Percentiles rank a stretch among this genome's conserved stretches.
phyloP scores from a whole-genome alignment of 805 yeast genomes.

The Candida glaebosa region DNA sequence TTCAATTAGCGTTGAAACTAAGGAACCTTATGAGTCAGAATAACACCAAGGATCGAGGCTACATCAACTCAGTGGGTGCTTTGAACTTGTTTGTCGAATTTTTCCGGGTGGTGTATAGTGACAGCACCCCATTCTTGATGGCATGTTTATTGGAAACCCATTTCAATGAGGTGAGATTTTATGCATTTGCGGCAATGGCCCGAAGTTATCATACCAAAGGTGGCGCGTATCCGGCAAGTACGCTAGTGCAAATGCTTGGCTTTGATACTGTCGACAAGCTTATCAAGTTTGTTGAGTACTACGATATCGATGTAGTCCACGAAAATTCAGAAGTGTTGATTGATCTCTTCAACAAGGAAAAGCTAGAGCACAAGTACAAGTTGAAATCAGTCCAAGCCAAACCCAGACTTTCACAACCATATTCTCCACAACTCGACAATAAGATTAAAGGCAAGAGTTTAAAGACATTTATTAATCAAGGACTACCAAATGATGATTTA shows the following conservation, averaged over 20 bases:
- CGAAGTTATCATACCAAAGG: slow-evolving; percentile 67
- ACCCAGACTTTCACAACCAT: slow-evolving; percentile 34
- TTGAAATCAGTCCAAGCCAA: slow-evolving; percentile 36
- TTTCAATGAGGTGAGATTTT: slow-evolving; percentile 73
- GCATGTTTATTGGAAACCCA: slow-evolving; percentile 76
- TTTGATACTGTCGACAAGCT: slow-evolving; percentile 62
- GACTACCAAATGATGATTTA: slow-evolving; percentile 27
- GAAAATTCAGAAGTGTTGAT: slow-evolving; percentile 28
- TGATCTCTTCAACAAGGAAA: slow-evolving; percentile 42
- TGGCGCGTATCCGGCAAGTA: slow-evolving; percentile 53
- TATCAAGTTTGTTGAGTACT: slow-evolving; percentile 56
- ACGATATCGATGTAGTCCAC: slow-evolving; percentile 46
- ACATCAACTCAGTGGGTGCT: slow-evolving; percentile 48
- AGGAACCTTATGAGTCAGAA: slow-evolving; percentile 67
- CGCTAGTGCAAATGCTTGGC: slow-evolving; percentile 52
- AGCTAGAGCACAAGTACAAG: slow-evolving; percentile 36
- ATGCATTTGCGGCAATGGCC: slow-evolving; percentile 65
- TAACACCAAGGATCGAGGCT: slow-evolving; percentile 52
- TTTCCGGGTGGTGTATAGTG: slow-evolving; percentile 50
- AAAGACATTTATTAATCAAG: slow-evolving; percentile 31
- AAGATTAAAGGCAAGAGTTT: slow-evolving; percentile 21
- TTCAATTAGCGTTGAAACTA: slow-evolving; percentile 70
- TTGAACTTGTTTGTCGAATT: slow-evolving; percentile 60
- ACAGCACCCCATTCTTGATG: slow-evolving; percentile 58
- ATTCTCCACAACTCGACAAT: slow-evolving; percentile 27